Base-by-base conservation (phyloP, 2,329 filamentous ascomycete species). In the Alternaria atra region DNA sequence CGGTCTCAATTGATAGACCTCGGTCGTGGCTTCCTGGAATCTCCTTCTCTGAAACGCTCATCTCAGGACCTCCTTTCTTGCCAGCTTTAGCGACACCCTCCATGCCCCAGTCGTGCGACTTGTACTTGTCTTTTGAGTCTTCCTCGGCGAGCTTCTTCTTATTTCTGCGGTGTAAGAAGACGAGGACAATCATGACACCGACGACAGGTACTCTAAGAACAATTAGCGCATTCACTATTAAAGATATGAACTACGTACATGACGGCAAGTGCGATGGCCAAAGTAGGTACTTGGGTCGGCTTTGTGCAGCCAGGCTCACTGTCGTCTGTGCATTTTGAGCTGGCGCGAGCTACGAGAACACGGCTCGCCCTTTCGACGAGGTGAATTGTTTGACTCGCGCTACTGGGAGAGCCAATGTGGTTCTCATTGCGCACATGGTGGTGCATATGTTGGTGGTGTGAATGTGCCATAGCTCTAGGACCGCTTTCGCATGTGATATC, bases 21-120 rank as follows among this genome's bases (percentile, higher is more conserved):
- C 84, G 83, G 51, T 71, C 74, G 66, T 77, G 75, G 48, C 75
- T 72, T 25, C 56, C 61, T 47, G 71, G 70, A 27, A 76, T 52
- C 40, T 73, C 61, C 67, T 83, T 82, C 64, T 84, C 80, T 12
- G 89, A 89, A 73, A 92, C 85, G 27, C 82, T 85, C 84, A 88
- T 82, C 79, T 89, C 80, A 66, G 83, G 80, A 47, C 77, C 53
- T 17, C 53, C 72, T 52, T 73, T 70, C 55, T 71, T 73, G 23
- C 66, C 71, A 60, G 75, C 74, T 66, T 74, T 78, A 52, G 74
- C 74, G 60, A 83, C 82, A 57, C 73, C 65, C 58, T 90, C 92
- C 74, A 97, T 80, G 35, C 95, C 95, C 75, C 97, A 99, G 78
- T 99, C 95, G 74, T 98, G 85, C 0, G 93, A 95, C 74, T 91